Evolutionary conservation across 2,329 filamentous ascomycete species (phyloP).

Genomic region (Talaromyces sp.): DNA sequence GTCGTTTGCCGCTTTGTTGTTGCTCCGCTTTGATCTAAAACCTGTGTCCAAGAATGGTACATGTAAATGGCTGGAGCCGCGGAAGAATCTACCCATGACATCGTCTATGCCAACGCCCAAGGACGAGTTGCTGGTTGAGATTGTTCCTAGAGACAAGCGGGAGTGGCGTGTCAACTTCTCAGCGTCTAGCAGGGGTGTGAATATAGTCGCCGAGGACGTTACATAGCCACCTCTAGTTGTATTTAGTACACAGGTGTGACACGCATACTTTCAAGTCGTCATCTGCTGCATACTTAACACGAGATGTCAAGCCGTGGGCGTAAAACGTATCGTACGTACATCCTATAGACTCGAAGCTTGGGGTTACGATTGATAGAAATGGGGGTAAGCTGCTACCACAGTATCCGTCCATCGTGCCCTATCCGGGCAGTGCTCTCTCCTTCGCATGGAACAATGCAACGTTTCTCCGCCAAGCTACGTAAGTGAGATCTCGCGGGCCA

Average conservation of each 20-base stretch:
- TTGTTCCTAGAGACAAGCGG: neutral
- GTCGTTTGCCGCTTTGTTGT: neutral
- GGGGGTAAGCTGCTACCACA: no score
- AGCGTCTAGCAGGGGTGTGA: neutral
- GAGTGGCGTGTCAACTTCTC: neutral
- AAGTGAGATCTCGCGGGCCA: no score
- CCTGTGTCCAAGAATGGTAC: neutral
- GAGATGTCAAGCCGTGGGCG: no score
- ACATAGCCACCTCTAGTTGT: neutral
- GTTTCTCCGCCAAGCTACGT: no score
- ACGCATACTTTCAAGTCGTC: no score
- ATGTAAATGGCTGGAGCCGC: neutral
- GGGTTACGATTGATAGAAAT: neutral
- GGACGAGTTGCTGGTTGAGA: neutral
- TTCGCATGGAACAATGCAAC: no score
- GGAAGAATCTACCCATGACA: slow-evolving; percentile 1
- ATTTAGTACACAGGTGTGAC: neutral
- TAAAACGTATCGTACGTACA: no score
- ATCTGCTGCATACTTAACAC: no score
- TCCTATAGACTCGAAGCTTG: neutral
- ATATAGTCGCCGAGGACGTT: neutral
- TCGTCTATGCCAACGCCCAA: neutral
- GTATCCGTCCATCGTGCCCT: no score
- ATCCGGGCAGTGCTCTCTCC: no score
- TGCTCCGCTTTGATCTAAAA: slow-evolving; percentile 4